Evolutionary conservation across 2,329 filamentous ascomycete genomes (phyloP).

Genomic region (Cladosporium sphaerospermum): DNA sequence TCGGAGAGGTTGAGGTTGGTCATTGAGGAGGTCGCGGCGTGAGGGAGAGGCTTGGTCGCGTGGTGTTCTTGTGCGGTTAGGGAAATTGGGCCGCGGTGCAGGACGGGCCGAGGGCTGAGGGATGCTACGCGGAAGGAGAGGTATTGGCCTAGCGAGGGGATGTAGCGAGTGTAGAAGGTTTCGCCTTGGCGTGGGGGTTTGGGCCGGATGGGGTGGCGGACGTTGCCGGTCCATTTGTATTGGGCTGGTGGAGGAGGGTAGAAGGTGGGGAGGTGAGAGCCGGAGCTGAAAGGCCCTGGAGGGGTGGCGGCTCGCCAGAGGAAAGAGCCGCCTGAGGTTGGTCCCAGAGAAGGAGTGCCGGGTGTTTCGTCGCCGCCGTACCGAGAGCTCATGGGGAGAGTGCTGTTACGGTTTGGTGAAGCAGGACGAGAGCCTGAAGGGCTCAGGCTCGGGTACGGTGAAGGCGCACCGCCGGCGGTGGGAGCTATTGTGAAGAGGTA

Average conservation of each 20-base stretch:
- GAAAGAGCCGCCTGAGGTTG: background rate
- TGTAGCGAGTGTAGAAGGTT: constrained; percentile 80
- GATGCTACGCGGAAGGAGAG: constrained; percentile 84
- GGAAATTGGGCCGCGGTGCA: constrained; percentile 53
- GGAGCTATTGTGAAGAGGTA: constrained; percentile 83
- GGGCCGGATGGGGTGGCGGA: constrained; percentile 78
- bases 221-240: constrained; percentile 69
- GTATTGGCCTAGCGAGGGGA: constrained; percentile 76
- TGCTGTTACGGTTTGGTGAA: constrained; percentile 37
- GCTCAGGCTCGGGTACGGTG: constrained; percentile 44
- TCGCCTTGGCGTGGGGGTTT: constrained; percentile 88
- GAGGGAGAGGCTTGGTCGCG: background rate
- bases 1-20: constrained; percentile 8
- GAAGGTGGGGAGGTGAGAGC: constrained; percentile 82
- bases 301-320: constrained; percentile 28
- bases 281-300: constrained; percentile 68
- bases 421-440: constrained; percentile 46
- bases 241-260: constrained; percentile 79
- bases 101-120: constrained; percentile 56
- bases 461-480: constrained; percentile 21
- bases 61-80: constrained; percentile 1
- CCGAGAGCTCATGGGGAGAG: constrained; percentile 8
- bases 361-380: constrained; percentile 5
- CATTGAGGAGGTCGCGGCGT: constrained; percentile 1
- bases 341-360: constrained; percentile 4